These are phyloP conservation scores for Saturnispora silvae DNA, from an alignment of 805 yeast genomes.

Conservation along the genomic window DNA sequence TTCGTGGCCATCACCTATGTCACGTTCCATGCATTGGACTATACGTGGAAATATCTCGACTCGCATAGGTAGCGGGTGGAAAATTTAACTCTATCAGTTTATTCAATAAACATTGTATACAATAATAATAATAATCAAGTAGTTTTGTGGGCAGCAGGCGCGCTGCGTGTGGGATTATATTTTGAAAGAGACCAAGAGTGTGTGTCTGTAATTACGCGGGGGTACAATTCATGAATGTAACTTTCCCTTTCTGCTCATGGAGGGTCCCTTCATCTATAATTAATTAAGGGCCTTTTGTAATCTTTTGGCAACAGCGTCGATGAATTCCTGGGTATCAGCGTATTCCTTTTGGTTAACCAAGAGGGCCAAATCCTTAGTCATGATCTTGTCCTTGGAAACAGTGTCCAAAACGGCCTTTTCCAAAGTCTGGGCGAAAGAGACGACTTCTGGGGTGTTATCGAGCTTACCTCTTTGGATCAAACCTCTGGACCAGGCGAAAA, in stretches of 20 bases:
- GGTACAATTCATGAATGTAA: background rate
- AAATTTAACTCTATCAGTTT: background rate
- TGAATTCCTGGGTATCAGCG: conserved; percentile 66
- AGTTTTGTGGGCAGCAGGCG: background rate
- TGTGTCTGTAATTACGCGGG: background rate
- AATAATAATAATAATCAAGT: background rate
- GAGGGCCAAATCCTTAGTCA: conserved; percentile 77
- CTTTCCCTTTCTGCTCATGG: background rate
- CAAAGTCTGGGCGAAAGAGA: conserved; percentile 51
- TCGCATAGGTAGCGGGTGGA: background rate
- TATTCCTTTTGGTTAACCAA: conserved; percentile 49
- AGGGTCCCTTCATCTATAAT: too few species aligned
- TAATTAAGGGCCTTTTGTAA: conserved; percentile 17
- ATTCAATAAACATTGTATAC: conserved; percentile 4
- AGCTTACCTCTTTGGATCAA: conserved; percentile 70
- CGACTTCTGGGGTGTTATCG: conserved; percentile 62
- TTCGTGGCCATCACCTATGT: conserved; percentile 34
- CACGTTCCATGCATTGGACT: conserved; percentile 37
- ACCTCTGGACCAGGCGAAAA: conserved; percentile 84
- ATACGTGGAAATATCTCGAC: conserved; percentile 25
- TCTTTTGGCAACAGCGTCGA: conserved; percentile 60
- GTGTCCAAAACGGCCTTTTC: conserved; percentile 64
- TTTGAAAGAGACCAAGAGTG: background rate
- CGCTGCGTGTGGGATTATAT: too few species aligned
- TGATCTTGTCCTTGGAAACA: conserved; percentile 61